A percentile compares a stretch with the other conserved stretches of the same genome.
Conservation (phyloP, 2,329 filamentous ascomycete species). For the Fusarium incarnatum region DNA sequence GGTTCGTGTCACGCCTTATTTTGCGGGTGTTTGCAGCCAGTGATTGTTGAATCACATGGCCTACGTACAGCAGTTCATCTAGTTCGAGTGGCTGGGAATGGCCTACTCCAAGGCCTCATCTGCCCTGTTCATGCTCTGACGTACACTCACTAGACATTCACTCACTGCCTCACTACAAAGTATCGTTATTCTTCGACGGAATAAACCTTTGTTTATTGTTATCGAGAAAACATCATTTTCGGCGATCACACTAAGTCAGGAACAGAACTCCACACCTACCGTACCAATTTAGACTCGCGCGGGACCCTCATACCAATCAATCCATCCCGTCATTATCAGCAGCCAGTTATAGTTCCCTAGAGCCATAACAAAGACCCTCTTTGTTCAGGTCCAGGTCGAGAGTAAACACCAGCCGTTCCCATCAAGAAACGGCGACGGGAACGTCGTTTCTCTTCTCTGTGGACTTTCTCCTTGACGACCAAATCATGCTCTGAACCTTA, state of each 20-base stretch:
- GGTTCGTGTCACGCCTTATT: conserved; percentile 15
- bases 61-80: not conserved
- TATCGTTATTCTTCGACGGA: not conserved
- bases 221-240: conserved; percentile 3
- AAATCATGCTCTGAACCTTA: conserved; percentile 32
- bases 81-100: conserved; percentile 14
- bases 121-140: conserved; percentile 16
- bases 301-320: conserved; percentile 34
- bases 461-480: not conserved
- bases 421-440: conserved; percentile 27
- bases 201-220: conserved; percentile 11
- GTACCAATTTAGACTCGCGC: conserved; percentile 16
- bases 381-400: conserved; percentile 32
- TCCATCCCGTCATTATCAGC: not conserved
- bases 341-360: conserved; percentile 13
- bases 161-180: conserved; percentile 1
- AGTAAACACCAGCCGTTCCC: conserved; percentile 33
- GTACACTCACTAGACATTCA: not conserved
- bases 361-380: conserved; percentile 30
- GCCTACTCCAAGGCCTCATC: conserved; percentile 24
- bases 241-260: conserved; percentile 33
- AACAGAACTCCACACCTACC: conserved; percentile 37
- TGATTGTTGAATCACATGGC: conserved; percentile 32
- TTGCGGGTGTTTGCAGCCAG: conserved; percentile 19
- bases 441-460: conserved; percentile 9